Base-by-base conservation (phyloP, 768 basidiomycete species). In the Dacryopinax spathularia region DNA sequence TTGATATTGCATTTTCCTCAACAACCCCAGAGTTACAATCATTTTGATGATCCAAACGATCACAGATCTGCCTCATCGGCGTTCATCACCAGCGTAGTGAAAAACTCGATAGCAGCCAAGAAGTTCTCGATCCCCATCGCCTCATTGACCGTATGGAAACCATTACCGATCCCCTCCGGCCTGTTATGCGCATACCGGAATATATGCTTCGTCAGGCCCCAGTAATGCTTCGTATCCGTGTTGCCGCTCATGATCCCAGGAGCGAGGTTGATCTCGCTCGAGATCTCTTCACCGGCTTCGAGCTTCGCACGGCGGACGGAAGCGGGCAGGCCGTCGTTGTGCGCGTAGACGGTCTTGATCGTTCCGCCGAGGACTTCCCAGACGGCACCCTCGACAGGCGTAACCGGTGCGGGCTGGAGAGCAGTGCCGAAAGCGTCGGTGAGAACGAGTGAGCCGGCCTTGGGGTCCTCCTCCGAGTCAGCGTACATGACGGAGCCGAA, bases 371-470 rank as follows among this genome's bases (percentile, higher is more conserved):
- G 75, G 10, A 86, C 66, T 60, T 74, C 72, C 65, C 78, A 87
- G 16, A 78, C 73, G 1, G 60, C 75, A 33, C 78, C 77, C 29
- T 13, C 10, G 48, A 6, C 5, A 1, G 80, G 77, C 18, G 86
- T 82, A 35, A 86, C 73, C 0, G 86, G 86, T 1, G 88, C 86
- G 15, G 86, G 87, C 66, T 87, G 84, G 9, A 87, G 73, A 7
- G 77, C 80, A 4, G 74, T 76, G 18, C 72, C 73, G 62, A 75
- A 83, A 0, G 81, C 79, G 63, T 81, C 74, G 10, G 73, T 79
- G 29, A 88, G 75, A 1, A 72, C 77, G 44, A 88, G 70, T 1
- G 74, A 75, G 13, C 86, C 84, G 13, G 68, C 71, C 1, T 77
- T 70, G 6, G 77, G 69, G 12, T 68, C 70, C n/a, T 73, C 69